Evolutionary conservation across 1,284 basidiomycete genomes (phyloP), one percentile per base, ranked within the genome.

Genomic region (Ceratorhiza oryzae-sativae): DNA sequence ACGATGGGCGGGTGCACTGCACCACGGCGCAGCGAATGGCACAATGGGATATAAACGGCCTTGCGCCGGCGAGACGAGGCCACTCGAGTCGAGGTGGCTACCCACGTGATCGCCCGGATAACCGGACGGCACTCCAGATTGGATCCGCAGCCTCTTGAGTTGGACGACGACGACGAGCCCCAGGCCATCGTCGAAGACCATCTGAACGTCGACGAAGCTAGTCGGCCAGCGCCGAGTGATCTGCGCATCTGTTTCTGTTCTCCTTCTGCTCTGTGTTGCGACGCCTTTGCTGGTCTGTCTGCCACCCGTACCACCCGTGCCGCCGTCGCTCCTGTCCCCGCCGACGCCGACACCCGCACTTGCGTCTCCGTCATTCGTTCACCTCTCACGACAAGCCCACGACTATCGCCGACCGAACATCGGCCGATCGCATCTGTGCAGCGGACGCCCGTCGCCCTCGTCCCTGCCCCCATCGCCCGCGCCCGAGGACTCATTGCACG

Each of bases 161-260:
- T 61, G 39, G 63, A 67, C 63, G 63, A 67, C 63, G 63, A 55
- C 42, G 46, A 48, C 42, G 55, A 58, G 27, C 55, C 46, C 23
- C n/a, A 12, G 45, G 32, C 18, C 63, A 49, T 53, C 63, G 48
- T 67, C 55, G 55, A 58, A 58, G 32, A 36, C 32, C 55, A 36
- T 53, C 49, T 45, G 34, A 42, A 13, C 36, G 63, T 67, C 63
- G 63, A 67, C 63, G 23, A 55, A 41, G 34, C 49, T 67, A 63
- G 63, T 67, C 63, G 63, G 63, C 63, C 63, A 67, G 63, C 63
- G 63, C 63, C 63, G 63, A 67, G 63, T 67, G 32, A 67, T 67
- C 63, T 67, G 63, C 63, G 63, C 63, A 67, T 42, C 36, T 39
- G 39, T 53, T 25, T 53, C 27, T 53, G 23, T 39, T 6, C 36